These are phyloP conservation scores for Decorospora gaudefroyi DNA, from an alignment of 2,329 filamentous ascomycete genomes.

Conservation along the genomic window DNA sequence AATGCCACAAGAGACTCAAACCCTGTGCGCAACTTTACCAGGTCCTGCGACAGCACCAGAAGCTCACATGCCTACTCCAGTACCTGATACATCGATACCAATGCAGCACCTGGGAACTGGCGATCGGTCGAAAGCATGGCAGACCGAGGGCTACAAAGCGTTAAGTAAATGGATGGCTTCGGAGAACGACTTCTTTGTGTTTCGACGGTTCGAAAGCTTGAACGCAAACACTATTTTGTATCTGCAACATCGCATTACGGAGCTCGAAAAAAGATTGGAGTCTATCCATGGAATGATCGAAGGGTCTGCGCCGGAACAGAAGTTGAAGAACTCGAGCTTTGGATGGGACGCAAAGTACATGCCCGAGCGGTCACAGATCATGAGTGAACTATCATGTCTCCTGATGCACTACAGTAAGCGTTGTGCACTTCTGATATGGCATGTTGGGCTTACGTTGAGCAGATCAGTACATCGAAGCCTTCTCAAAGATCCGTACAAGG, in stretches of 20 bases:
- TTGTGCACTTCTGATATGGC: too few relatives aligned
- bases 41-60: too few relatives aligned
- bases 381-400: constrained; percentile 18
- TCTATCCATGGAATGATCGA: too few relatives aligned
- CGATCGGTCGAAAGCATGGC: constrained; percentile 15
- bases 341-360: constrained; percentile 17
- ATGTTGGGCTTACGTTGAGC: too few relatives aligned
- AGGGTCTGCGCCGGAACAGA: neutral
- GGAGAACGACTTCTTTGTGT: constrained; percentile 38
- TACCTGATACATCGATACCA: too few relatives aligned
- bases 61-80: too few relatives aligned
- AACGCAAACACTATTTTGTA: constrained; percentile 31
- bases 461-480: constrained; percentile 28
- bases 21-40: too few relatives aligned
- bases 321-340: constrained; percentile 20
- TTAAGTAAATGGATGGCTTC: constrained; percentile 39
- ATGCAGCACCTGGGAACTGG: too few relatives aligned
- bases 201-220: constrained; percentile 34
- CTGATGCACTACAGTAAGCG: too few relatives aligned
- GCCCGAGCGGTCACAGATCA: constrained; percentile 15
- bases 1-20: too few relatives aligned
- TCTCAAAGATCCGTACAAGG: constrained; percentile 22
- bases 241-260: constrained; percentile 28
- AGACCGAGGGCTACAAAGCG: constrained; percentile 37
- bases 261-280: constrained; percentile 19